Percentiles rank a stretch among this genome's conserved stretches.
Conservation (phyloP, 306 rosid species). For the Dalbergia oliveri region DNA sequence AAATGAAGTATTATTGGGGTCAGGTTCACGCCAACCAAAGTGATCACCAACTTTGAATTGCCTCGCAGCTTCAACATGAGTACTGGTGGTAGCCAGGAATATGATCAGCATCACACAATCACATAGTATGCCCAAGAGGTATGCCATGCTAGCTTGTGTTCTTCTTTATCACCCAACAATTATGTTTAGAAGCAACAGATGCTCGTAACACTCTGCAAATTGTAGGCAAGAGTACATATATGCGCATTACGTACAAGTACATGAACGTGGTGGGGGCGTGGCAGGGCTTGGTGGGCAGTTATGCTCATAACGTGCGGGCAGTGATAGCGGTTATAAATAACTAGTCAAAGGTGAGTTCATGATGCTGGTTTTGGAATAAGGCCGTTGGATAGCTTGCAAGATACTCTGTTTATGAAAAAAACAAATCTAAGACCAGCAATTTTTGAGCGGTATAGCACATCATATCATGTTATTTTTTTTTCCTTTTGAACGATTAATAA, state of each 20-base stretch:
- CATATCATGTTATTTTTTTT: too few species aligned
- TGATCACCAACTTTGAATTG: conserved; percentile 77
- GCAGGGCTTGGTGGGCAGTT: conserved; percentile 30
- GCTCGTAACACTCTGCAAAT: neutral
- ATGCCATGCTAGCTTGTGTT: conserved; percentile 40
- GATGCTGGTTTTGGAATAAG: neutral
- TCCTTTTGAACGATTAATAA: too few species aligned
- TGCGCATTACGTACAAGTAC: neutral
- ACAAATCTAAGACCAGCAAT: neutral
- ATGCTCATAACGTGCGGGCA: conserved; percentile 33
- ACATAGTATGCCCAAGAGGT: conserved; percentile 30
- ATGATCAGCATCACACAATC: conserved; percentile 20
- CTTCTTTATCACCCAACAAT: neutral
- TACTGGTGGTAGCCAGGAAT: conserved; percentile 41
- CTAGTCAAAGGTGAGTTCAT: neutral
- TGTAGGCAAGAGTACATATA: conserved; percentile 14
- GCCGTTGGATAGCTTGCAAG: neutral
- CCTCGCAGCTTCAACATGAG: conserved; percentile 49
- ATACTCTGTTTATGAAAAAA: too few species aligned
- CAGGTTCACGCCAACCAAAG: conserved; percentile 76
- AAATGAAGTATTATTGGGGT: conserved; percentile 42
- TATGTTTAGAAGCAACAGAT: neutral
- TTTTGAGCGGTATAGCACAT: neutral
- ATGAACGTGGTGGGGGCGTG: neutral
- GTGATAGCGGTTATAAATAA: conserved; percentile 27